Conservation (phyloP, 2,329 filamentous ascomycete species). For the Trichoderma arundinaceum region DNA sequence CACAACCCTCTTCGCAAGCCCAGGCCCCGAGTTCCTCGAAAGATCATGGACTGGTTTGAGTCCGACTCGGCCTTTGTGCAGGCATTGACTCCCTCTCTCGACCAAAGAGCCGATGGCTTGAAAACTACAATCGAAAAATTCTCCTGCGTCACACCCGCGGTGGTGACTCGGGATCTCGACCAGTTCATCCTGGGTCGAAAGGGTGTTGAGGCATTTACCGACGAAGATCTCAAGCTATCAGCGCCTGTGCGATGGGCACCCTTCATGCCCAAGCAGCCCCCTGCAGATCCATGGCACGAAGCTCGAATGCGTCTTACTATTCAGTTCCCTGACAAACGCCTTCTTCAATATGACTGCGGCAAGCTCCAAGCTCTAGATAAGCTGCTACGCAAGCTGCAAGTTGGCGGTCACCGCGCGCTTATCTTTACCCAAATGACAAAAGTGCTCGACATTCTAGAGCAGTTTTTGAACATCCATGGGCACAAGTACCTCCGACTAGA, state of each 20-base stretch:
- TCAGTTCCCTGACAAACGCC: slow-evolving; percentile 92
- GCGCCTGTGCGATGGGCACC: slow-evolving; percentile 61
- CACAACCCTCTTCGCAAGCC: slow-evolving; percentile 64
- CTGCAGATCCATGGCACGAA: slow-evolving; percentile 87
- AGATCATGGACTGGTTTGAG: slow-evolving; percentile 76
- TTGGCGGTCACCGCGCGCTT: slow-evolving; percentile 87
- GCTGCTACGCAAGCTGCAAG: slow-evolving; percentile 83
- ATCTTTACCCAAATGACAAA: slow-evolving; percentile 99
- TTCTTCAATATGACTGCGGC: slow-evolving; percentile 97
- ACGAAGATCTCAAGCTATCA: slow-evolving; percentile 62
- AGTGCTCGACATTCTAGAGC: slow-evolving; percentile 94
- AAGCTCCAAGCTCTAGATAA: slow-evolving; percentile 91
- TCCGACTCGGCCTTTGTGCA: slow-evolving; percentile 68
- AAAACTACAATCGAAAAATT: slow-evolving; percentile 84
- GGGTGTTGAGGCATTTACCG: slow-evolving; percentile 62
- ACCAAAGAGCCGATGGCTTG: slow-evolving; percentile 73
- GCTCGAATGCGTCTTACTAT: slow-evolving; percentile 91
- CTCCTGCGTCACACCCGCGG: slow-evolving; percentile 88
- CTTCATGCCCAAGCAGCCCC: slow-evolving; percentile 61
- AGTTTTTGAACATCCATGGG: slow-evolving; percentile 96
- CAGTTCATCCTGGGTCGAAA: slow-evolving; percentile 68
- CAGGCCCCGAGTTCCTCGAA: slow-evolving; percentile 64
- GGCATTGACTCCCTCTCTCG: slow-evolving; percentile 74
- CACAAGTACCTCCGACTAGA: slow-evolving; percentile 96
- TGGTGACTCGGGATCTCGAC: slow-evolving; percentile 78